Conservation (phyloP, 2,329 filamentous ascomycete genomes). For the Paecilomyces fulvus region DNA sequence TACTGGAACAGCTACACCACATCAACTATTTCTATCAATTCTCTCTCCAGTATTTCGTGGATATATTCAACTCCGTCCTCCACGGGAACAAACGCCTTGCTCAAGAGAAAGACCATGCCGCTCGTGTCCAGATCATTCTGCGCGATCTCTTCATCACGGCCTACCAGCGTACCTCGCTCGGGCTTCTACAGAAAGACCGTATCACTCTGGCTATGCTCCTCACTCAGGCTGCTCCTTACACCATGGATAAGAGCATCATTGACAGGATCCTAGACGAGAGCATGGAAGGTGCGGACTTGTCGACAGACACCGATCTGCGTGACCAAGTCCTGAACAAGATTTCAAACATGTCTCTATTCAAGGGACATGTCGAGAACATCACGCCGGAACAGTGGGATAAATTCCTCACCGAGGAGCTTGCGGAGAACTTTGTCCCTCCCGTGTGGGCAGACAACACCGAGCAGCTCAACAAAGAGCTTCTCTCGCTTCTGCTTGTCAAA, state of each 20-base stretch:
- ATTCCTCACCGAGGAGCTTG: conserved; percentile 79
- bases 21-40: conserved; percentile 99
- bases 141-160: conserved; percentile 84
- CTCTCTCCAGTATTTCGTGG: conserved; percentile 93
- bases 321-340: conserved; percentile 63
- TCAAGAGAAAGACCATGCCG: conserved; percentile 64
- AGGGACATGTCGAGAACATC: conserved; percentile 58
- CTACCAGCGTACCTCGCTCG: conserved; percentile 88
- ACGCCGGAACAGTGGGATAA: conserved; percentile 61
- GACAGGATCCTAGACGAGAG: conserved; percentile 76
- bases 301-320: conserved; percentile 54
- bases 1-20: conserved; percentile 93
- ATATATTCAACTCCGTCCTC: conserved; percentile 92
- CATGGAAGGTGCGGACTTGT: conserved; percentile 69
- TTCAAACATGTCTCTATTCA: conserved; percentile 63
- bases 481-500: conserved; percentile 84
- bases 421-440: conserved; percentile 71
- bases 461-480: conserved; percentile 65
- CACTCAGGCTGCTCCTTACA: conserved; percentile 89
- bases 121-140: conserved; percentile 80
- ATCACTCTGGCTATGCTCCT: conserved; percentile 92
- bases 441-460: conserved; percentile 61
- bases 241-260: conserved; percentile 85
- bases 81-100: conserved; percentile 67
- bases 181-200: conserved; percentile 85